These are phyloP conservation scores for Globisporangium cylindrosporum DNA, from an alignment of 352 stramenopile genomes.

Conservation along the genomic window DNA sequence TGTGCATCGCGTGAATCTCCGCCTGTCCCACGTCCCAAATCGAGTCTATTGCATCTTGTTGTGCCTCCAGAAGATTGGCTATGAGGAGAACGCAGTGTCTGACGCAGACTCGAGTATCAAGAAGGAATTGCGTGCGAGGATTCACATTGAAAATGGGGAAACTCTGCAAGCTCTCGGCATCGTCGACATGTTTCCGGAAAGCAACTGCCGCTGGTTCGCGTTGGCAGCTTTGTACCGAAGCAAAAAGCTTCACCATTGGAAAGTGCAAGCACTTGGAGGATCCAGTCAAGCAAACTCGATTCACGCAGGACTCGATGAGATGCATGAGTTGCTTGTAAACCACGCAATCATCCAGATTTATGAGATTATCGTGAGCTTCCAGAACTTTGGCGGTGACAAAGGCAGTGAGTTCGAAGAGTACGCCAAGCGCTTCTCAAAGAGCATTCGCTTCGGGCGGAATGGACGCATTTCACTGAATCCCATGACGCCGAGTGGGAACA, in stretches of 20 bases:
- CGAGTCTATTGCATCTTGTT: conserved; percentile 58
- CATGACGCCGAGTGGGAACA: background rate
- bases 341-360: conserved; percentile 60
- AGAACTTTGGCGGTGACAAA: conserved; percentile 6
- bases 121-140: conserved; percentile 8
- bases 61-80: conserved; percentile 34
- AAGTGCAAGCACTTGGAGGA: conserved; percentile 43
- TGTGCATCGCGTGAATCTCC: conserved; percentile 46
- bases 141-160: conserved; percentile 59
- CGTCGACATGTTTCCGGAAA: conserved; percentile 34
- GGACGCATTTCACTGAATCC: conserved; percentile 41
- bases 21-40: conserved; percentile 28
- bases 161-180: conserved; percentile 41
- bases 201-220: conserved; percentile 45
- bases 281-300: conserved; percentile 45
- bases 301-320: conserved; percentile 42
- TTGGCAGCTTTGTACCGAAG: conserved; percentile 49
- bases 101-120: background rate
- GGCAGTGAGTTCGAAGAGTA: conserved; percentile 38
- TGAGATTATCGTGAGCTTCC: conserved; percentile 45
- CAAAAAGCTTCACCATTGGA: conserved; percentile 49
- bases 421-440: conserved; percentile 41
- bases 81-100: background rate
- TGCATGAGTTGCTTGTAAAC: conserved; percentile 48
- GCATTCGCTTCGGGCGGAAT: conserved; percentile 67